Conservation (phyloP, 768 basidiomycete genomes). For the Boletus sensibilis region DNA sequence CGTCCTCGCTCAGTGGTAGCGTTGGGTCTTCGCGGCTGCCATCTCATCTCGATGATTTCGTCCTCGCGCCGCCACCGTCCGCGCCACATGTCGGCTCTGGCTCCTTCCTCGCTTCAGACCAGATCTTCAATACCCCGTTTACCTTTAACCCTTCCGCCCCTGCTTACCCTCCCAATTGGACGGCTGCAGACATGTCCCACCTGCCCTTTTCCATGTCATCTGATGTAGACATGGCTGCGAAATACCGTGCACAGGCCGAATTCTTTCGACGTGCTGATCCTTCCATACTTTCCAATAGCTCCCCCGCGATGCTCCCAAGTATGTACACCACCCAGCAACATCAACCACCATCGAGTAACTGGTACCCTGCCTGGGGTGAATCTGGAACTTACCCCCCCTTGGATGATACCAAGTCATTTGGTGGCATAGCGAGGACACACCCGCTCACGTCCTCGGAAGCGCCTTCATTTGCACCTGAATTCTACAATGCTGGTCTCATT, state of each 20-base stretch:
- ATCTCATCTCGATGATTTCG: constrained; percentile 41
- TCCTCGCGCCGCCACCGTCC: constrained; percentile 40
- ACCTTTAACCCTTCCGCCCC: constrained; percentile 25
- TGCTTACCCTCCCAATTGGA: constrained; percentile 17
- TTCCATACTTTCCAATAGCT: constrained; percentile 4
- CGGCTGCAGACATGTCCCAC: constrained; percentile 21
- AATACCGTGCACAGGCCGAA: constrained; percentile 50
- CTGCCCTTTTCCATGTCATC: constrained; percentile 19
- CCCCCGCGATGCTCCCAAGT: constrained; percentile 7
- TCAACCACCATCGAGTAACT: constrained; percentile 15
- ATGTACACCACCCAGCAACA: constrained; percentile 22
- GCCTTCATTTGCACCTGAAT: constrained; percentile 20
- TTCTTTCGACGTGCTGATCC: constrained; percentile 36
- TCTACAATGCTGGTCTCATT: constrained; percentile 18
- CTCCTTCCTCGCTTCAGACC: constrained; percentile 23
- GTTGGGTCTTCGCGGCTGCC: constrained; percentile 26
- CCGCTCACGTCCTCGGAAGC: constrained; percentile 25
- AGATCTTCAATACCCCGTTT: constrained; percentile 34
- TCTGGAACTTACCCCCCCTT: constrained; percentile 19
- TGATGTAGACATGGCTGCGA: constrained; percentile 43
- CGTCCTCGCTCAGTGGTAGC: constrained; percentile 23
- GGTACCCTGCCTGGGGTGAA: constrained; percentile 31
- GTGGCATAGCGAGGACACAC: constrained; percentile 17
- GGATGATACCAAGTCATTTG: constrained; percentile 32
- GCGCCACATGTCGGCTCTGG: constrained; percentile 28